Evolutionary conservation across 2,329 filamentous ascomycete species (phyloP).

Genomic region (Aspergillus pseudoglaucus): DNA sequence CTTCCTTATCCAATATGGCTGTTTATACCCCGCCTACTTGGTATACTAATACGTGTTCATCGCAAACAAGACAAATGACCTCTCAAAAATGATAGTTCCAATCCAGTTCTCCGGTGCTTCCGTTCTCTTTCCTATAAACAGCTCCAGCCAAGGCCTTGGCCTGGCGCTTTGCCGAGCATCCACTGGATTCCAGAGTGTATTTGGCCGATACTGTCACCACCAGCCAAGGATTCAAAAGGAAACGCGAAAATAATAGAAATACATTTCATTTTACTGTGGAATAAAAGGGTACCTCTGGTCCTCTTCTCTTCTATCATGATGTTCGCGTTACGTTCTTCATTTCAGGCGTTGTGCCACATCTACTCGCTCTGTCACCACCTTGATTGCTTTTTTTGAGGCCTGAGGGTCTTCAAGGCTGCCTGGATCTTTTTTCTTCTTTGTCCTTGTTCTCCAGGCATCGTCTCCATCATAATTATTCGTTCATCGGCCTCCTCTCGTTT

Average conservation of each 20-base stretch:
- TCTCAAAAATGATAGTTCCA: no score
- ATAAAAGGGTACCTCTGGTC: no score
- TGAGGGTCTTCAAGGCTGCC: neutral
- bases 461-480: neutral
- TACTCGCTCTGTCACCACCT: neutral
- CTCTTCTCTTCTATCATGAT: neutral
- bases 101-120: no score
- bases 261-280: no score
- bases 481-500: neutral
- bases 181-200: no score
- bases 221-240: neutral
- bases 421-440: neutral
- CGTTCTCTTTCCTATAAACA: neutral
- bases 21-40: no score
- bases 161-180: neutral
- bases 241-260: neutral
- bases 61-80: no score
- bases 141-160: neutral
- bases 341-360: neutral
- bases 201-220: neutral
- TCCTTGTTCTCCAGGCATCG: no score
- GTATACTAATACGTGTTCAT: no score
- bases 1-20: no score
- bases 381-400: no score
- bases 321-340: neutral